Evolutionary conservation across 305 asterid genomes (phyloP), one percentile per base, ranked within the genome.

Genomic region (Fraxinus baroniana): DNA sequence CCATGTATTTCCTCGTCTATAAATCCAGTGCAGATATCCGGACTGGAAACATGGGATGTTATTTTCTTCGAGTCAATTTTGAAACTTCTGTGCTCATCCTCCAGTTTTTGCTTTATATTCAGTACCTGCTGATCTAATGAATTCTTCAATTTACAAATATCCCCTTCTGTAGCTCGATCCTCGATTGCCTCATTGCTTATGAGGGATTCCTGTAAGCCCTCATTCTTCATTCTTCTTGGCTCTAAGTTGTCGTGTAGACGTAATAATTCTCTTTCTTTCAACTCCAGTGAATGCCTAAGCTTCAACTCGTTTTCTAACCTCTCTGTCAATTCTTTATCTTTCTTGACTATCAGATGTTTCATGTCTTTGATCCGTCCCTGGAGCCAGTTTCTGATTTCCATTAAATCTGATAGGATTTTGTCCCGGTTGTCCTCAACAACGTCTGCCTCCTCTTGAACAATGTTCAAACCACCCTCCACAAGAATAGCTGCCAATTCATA

Each of bases 401-500:
- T 80, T 87, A 95, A 87, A 81, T 91, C 97, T 0, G 91, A 85
- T 17, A 89, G 83, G 84, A 92, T 89, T 55, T 90, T 90, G 28
- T 88, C 91, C 30, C 86, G 84, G 83, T 86, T 87, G 74, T 86
- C 89, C 79, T 91, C 95, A 0, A 86, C 81, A 62, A 85, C 77
- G 37, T 88, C 90, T 2, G 91, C 83, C 90, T 93, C 95, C 62
- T 92, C 92, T 83, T 88, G 87, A 24, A 91, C 87, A 80, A 93
- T 90, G 39, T 80, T 80, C 81, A 93, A 77, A 55, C 97, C 91
- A 9, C 91, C 93, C 52, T 93, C 95, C 10, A 95, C 97, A 41
- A 92, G 85, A 75, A 95, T 88, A n/a, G 90, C 87, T 2, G 97
- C 94, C 18, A 95, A 90, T 74, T 93, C 93, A 62, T 93, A 92